A percentile compares a stretch with the other conserved stretches of the same genome.
Evolutionary conservation across 306 rosid genomes (phyloP).

Genomic region (Prosopis cineraria): DNA sequence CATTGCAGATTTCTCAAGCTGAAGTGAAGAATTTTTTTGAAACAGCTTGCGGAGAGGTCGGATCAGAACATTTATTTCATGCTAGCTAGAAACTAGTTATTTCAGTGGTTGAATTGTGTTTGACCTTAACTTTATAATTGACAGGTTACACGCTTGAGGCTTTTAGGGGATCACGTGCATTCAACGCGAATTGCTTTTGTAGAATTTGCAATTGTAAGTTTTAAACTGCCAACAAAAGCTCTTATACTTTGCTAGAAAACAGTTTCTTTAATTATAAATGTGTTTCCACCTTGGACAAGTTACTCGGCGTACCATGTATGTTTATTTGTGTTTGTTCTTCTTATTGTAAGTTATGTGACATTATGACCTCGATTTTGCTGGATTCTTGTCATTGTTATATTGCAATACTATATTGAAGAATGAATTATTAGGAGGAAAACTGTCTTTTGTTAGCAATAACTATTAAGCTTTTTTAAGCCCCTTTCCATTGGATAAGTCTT

Average conservation of each 20-base stretch:
- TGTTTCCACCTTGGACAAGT: background rate
- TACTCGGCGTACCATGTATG: conserved; percentile 3
- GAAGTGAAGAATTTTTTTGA: conserved; percentile 95
- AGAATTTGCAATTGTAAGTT: conserved; percentile 69
- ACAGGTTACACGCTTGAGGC: conserved; percentile 95
- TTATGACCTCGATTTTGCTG: background rate
- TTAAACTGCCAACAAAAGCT: background rate
- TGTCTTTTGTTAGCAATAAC: background rate
- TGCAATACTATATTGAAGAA: background rate
- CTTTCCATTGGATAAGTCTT: background rate
- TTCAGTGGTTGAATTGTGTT: conserved; percentile 8
- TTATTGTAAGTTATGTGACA: background rate
- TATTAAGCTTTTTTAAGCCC: background rate
- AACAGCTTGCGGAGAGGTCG: conserved; percentile 90
- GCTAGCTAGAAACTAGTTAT: conserved; percentile 24
- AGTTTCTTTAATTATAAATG: conserved; percentile 15
- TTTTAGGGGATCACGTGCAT: conserved; percentile 96
- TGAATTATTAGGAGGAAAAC: background rate
- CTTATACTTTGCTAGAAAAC: background rate
- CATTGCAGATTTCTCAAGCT: conserved; percentile 80
- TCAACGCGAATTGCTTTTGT: conserved; percentile 98
- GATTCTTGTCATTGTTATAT: background rate
- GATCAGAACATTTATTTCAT: conserved; percentile 31
- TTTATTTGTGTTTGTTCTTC: conserved; percentile 3
- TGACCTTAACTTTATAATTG: conserved; percentile 21